Base-by-base conservation (phyloP, 306 rosid genomes). In the Trifolium fragiferum region DNA sequence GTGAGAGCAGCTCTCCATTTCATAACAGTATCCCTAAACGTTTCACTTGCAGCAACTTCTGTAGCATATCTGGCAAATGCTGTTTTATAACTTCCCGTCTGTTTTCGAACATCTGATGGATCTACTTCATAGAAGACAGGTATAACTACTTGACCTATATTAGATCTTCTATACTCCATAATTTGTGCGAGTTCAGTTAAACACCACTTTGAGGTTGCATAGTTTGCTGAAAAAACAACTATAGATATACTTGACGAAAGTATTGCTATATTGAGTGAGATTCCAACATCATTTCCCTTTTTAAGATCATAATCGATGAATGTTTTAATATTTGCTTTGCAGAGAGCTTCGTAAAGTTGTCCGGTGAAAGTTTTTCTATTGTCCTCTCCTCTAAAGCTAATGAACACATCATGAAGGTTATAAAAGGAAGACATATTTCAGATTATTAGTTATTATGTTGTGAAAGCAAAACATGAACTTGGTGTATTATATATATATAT, bases 101-200 rank as follows among this genome's bases (percentile, higher is more conserved):
- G 74, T 1, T 51, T 0, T 2, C 78, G 2, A 21, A 78, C 53
- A 12, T 54, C 0, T 2, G 43, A 70, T 19, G 82, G 82, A 25
- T n/a, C n/a, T n/a, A 44, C 41, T 21, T 64, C 15, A 11, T 78
- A 78, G 77, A 72, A 78, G 5, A 54, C 62, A 3, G 82, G 72
- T 6, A 82, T 66, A 47, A 67, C 75, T 5, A 47, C 40, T 11
- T 44, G 70, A 0, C 41, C 66, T n/a, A n/a, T n/a, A 3, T 65
- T 8, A 0, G 3, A 1, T n/a, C 8, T 64, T 66, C 78, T 62
- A 30, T 71, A 63, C n/a, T 43, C 14, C 19, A 30, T 25, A 3
- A 55, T 55, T 5, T 21, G 62, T 0, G 27, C 13, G 7, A 75
- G 30, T 54, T 64, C 79, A 10, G 21, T 30, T 27, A 75, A 27